Evolutionary conservation across 495 filamentous ascomycete species (phyloP).

Genomic region (Lophium mytilinum): DNA sequence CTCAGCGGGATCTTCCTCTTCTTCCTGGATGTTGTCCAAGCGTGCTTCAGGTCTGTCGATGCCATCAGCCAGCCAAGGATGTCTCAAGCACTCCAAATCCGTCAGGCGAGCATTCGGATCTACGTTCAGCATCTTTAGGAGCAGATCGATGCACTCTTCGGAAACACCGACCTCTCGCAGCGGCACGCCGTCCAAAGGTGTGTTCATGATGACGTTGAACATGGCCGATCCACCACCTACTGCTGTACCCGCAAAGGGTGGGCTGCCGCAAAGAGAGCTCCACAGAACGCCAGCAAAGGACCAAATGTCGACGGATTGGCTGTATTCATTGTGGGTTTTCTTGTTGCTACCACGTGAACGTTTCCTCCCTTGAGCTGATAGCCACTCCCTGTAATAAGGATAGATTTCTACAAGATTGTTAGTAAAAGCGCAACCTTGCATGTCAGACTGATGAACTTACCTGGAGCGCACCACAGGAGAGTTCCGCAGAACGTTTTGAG

Average conservation of each 20-base stretch:
- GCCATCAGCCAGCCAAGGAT: constrained; percentile 57
- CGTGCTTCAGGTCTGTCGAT: constrained; percentile 32
- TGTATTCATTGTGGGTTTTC: constrained; percentile 50
- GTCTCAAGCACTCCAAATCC: constrained; percentile 51
- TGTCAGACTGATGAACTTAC: too few species aligned
- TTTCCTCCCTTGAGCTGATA: constrained; percentile 34
- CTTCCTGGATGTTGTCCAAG: constrained; percentile 42
- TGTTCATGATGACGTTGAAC: constrained; percentile 76
- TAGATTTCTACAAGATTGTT: constrained; percentile 58
- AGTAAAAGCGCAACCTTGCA: too few species aligned
- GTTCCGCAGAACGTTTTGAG: constrained; percentile 96
- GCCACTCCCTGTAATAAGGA: constrained; percentile 52
- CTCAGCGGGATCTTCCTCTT: constrained; percentile 43
- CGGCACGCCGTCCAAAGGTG: constrained; percentile 51
- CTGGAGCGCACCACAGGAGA: constrained; percentile 83
- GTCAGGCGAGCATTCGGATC: constrained; percentile 62
- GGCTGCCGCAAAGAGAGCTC: constrained; percentile 61
- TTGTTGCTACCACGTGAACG: constrained; percentile 44
- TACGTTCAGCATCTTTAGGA: constrained; percentile 66
- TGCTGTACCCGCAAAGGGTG: constrained; percentile 66
- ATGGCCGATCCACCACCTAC: constrained; percentile 54
- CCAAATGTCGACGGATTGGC: constrained; percentile 89
- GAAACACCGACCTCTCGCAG: constrained; percentile 52
- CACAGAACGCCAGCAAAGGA: constrained; percentile 87
- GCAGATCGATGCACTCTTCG: constrained; percentile 56